Percentiles rank a stretch among this genome's conserved stretches.
Conservation (phyloP, 2,329 filamentous ascomycete species). For the Talaromyces sp. region DNA sequence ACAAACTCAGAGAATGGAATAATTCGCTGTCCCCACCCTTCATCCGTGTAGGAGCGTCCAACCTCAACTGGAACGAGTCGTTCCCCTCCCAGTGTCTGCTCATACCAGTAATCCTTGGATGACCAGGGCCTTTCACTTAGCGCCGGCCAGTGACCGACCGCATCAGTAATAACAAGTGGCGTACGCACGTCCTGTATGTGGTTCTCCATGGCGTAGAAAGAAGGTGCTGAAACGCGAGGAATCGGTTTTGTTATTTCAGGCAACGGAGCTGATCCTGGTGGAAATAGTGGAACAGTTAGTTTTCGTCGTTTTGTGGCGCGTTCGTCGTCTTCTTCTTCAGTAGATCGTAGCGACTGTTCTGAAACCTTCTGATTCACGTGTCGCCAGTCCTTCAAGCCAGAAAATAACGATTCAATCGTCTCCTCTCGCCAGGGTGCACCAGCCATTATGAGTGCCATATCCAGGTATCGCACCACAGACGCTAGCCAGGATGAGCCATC, state of each 20-base stretch:
- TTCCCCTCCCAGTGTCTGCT: constrained; percentile 70
- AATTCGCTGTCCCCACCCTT: constrained; percentile 78
- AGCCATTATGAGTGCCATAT: constrained; percentile 73
- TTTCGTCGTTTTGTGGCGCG: constrained; percentile 34
- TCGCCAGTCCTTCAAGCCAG: constrained; percentile 30
- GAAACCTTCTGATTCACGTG: background rate
- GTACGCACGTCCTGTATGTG: constrained; percentile 53
- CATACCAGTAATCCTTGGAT: constrained; percentile 69
- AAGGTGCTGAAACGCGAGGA: constrained; percentile 46
- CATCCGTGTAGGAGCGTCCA: constrained; percentile 83
- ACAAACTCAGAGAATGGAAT: constrained; percentile 74
- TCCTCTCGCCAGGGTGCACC: constrained; percentile 60
- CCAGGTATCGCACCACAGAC: constrained; percentile 64
- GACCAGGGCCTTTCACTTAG: constrained; percentile 67
- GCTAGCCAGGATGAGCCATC: constrained; percentile 51
- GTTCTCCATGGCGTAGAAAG: constrained; percentile 60
- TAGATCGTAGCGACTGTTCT: background rate
- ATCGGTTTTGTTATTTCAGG: constrained; percentile 40
- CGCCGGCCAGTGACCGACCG: constrained; percentile 74
- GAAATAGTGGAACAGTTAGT: constrained; percentile 34
- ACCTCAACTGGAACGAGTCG: constrained; percentile 83
- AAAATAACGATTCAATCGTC: constrained; percentile 40
- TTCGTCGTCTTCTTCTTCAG: constrained; percentile 6
- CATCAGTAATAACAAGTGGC: constrained; percentile 69
- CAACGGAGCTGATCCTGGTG: constrained; percentile 32